Conservation (phyloP, 768 basidiomycete genomes). For the Suillus tomentosus region DNA sequence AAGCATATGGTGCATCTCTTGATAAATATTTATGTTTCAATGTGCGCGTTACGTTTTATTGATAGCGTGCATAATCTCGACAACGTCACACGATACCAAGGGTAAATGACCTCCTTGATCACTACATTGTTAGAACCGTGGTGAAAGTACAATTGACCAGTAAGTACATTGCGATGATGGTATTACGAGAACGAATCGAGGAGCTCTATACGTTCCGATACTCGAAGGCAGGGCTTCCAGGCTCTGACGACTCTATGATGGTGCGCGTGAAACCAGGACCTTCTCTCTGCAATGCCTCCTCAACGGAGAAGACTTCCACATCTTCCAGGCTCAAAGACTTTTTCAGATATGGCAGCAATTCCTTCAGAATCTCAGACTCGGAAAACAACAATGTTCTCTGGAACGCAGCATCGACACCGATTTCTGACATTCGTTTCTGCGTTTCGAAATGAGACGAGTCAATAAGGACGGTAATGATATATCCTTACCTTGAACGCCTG, state of each 20-base stretch:
- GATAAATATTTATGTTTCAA: too few species aligned
- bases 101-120: too few species aligned
- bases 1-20: neutral
- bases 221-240: conserved; percentile 83
- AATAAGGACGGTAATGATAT: neutral
- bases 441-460: conserved; percentile 10
- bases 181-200: neutral
- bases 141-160: neutral
- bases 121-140: neutral
- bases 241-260: conserved; percentile 86
- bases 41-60: too few species aligned
- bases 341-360: conserved; percentile 80
- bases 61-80: too few species aligned
- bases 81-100: too few species aligned
- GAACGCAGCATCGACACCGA: conserved; percentile 77
- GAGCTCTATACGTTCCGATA: conserved; percentile 69
- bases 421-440: conserved; percentile 81
- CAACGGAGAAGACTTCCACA: conserved; percentile 69
- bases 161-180: neutral
- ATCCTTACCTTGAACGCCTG: conserved; percentile 83
- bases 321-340: conserved; percentile 70
- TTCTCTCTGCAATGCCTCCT: conserved; percentile 60
- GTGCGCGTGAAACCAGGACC: conserved; percentile 60
- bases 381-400: conserved; percentile 82
- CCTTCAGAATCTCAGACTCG: conserved; percentile 69